Evolutionary conservation across 306 rosid species (phyloP).

Genomic region (Vigna trinervia): DNA sequence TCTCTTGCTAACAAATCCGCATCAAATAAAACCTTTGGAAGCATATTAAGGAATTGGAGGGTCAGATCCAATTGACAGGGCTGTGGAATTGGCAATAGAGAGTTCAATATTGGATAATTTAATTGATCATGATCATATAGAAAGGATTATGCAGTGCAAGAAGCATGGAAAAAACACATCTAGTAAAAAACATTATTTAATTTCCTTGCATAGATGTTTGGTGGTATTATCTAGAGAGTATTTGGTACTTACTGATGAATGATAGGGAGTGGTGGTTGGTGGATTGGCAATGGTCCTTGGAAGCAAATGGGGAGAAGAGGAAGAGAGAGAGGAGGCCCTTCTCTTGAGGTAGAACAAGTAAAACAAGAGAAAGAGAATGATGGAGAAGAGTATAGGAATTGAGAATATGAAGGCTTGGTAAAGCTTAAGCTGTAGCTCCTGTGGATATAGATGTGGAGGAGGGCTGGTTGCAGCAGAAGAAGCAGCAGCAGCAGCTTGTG

Average conservation of each 20-base stretch:
- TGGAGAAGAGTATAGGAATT: constrained; percentile 86
- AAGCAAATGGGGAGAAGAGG: constrained; percentile 57
- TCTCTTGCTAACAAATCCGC: constrained; percentile 73
- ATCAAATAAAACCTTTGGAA: constrained; percentile 70
- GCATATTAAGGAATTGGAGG: constrained; percentile 64
- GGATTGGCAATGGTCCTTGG: constrained; percentile 47
- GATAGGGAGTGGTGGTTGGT: constrained; percentile 44
- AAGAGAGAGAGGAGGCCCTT: constrained; percentile 67
- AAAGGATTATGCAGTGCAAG: constrained; percentile 12
- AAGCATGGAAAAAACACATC: neutral
- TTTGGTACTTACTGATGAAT: constrained; percentile 53
- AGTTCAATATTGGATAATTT: neutral
- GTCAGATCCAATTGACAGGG: constrained; percentile 72
- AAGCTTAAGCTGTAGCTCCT: constrained; percentile 83
- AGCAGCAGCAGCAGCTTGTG: constrained; percentile 43
- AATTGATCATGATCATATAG: neutral
- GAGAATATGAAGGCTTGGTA: constrained; percentile 97
- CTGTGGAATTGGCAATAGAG: constrained; percentile 40
- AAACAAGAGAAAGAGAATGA: constrained; percentile 77
- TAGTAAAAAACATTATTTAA: neutral
- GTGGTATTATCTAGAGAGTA: neutral
- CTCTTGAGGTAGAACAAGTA: constrained; percentile 90
- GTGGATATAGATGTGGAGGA: constrained; percentile 72
- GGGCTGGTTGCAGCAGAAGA: constrained; percentile 23
- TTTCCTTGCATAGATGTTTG: neutral